Conservation (phyloP, 2,329 filamentous ascomycete genomes). For the Clarireedia homoeocarpa region DNA sequence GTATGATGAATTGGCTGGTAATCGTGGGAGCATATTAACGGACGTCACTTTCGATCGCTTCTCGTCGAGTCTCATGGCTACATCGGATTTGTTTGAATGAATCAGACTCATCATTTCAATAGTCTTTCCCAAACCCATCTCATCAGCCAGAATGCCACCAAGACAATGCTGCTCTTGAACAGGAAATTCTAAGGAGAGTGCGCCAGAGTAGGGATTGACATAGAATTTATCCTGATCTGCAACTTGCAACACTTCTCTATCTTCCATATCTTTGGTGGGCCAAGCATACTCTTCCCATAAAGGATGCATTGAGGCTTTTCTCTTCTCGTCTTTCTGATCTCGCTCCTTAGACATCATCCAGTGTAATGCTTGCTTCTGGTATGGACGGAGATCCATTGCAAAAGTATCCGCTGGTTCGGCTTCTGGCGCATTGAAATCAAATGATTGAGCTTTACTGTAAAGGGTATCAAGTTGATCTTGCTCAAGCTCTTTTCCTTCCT, state of each 20-base stretch:
- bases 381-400: constrained; percentile 74
- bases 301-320: constrained; percentile 84
- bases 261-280: constrained; percentile 82
- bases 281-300: constrained; percentile 94
- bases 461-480: constrained; percentile 91
- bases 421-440: constrained; percentile 87
- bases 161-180: constrained; percentile 90
- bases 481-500: constrained; percentile 86
- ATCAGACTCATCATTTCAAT: constrained; percentile 97
- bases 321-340: constrained; percentile 57
- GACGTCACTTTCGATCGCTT: constrained; percentile 26
- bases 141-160: constrained; percentile 86
- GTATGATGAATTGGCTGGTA: constrained; percentile 48
- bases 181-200: constrained; percentile 85
- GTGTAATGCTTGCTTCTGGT: constrained; percentile 89
- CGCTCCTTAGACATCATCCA: constrained; percentile 97
- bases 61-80: constrained; percentile 34
- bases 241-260: constrained; percentile 61
- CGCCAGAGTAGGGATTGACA: constrained; percentile 93
- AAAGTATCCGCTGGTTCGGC: constrained; percentile 79
- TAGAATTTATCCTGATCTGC: constrained; percentile 71
- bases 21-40: constrained; percentile 53
- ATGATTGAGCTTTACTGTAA: constrained; percentile 93
- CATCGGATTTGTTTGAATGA: constrained; percentile 67
- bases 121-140: constrained; percentile 97